phyloP scores from a whole-genome alignment of 139 green algal species.

The Closterium sp. region DNA sequence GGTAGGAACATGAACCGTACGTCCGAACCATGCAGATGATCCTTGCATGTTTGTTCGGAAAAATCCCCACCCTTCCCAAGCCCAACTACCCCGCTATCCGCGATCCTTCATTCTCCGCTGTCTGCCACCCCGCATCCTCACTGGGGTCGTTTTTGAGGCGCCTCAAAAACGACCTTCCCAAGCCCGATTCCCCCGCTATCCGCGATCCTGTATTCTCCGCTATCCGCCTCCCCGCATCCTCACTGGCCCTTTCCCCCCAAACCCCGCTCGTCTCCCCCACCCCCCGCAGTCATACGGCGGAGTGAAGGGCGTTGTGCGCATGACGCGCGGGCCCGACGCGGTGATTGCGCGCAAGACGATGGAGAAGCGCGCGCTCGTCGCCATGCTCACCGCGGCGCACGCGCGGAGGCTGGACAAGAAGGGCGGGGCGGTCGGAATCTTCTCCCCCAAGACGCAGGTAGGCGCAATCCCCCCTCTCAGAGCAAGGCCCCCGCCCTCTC shows the following conservation, averaged over 20 bases:
- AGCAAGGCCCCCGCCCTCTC: no score
- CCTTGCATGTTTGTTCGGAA: no score
- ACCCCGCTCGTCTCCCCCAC: neutral
- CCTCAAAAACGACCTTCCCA: no score
- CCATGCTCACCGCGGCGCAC: neutral
- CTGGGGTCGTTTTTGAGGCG: no score
- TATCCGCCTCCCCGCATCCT: no score
- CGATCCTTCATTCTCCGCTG: no score
- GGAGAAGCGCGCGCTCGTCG: neutral
- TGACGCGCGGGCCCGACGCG: neutral
- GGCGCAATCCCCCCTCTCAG: no score
- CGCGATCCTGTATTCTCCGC: no score
- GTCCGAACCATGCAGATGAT: no score
- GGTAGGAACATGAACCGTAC: neutral
- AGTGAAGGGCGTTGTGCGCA: neutral
- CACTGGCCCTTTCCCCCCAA: neutral
- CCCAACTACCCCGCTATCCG: no score
- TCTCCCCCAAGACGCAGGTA: neutral
- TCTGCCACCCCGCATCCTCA: neutral
- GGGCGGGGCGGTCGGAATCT: neutral
- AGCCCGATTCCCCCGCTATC: no score
- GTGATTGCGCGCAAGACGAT: neutral
- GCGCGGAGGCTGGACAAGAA: neutral
- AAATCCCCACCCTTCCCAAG: no score
- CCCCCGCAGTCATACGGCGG: neutral